phyloP scores from a whole-genome alignment of 164 flowering plant genomes.

The Hamamelis virginiana region DNA sequence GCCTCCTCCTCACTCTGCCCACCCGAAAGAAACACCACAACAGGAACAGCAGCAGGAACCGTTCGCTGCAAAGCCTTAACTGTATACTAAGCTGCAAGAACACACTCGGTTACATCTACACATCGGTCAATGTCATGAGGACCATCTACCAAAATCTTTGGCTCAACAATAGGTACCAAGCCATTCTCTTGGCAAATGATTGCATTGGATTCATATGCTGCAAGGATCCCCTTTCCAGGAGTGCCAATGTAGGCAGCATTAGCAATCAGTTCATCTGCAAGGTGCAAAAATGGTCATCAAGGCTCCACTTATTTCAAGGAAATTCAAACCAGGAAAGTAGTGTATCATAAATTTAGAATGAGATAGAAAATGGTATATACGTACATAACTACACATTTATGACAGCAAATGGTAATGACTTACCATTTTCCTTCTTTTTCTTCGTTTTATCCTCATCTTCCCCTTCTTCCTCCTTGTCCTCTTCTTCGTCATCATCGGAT shows the following conservation, averaged over 20 bases:
- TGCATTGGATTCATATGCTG: constrained; percentile 61
- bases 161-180: constrained; percentile 57
- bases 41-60: constrained; percentile 23
- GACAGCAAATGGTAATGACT: too few species aligned
- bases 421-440: constrained; percentile 29
- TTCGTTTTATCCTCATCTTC: constrained; percentile 28
- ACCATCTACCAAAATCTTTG: constrained; percentile 56
- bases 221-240: constrained; percentile 63
- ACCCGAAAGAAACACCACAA: too few species aligned
- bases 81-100: constrained; percentile 29
- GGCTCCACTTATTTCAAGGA: too few species aligned
- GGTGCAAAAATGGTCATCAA: too few species aligned
- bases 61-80: constrained; percentile 18
- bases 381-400: too few species aligned
- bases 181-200: constrained; percentile 62
- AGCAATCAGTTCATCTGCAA: constrained; percentile 52
- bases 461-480: constrained; percentile 36
- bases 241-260: constrained; percentile 59
- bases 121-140: constrained; percentile 54
- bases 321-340: too few species aligned
- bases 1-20: constrained; percentile 31
- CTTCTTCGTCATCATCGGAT: constrained; percentile 47
- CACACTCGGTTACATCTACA: constrained; percentile 53
- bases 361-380: too few species aligned
- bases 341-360: too few species aligned